Conservation (phyloP, 495 filamentous ascomycete species). For the Letharia columbiana region DNA sequence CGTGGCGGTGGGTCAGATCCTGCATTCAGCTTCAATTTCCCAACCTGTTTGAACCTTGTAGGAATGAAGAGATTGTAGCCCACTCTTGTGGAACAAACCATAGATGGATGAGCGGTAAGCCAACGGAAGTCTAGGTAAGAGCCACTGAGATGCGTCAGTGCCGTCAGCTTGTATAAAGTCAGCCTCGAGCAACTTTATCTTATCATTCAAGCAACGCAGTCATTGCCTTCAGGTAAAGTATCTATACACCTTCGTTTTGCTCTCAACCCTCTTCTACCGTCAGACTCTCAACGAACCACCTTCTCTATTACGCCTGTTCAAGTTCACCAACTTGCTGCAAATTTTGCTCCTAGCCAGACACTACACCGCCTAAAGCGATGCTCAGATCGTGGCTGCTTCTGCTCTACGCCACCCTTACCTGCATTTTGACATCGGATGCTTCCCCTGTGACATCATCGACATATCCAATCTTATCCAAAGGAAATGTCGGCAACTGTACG, state of each 20-base stretch:
- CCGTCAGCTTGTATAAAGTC: background rate
- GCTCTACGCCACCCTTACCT: background rate
- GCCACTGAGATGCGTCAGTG: background rate
- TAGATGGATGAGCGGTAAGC: background rate
- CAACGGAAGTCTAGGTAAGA: background rate
- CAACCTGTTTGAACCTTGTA: background rate
- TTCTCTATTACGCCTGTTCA: background rate
- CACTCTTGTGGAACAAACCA: background rate
- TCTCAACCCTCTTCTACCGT: background rate
- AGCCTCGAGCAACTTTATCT: background rate
- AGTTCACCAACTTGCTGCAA: background rate
- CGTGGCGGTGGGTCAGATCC: background rate
- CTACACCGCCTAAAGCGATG: background rate
- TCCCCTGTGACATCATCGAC: background rate
- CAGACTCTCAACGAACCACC: background rate
- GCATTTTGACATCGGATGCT: background rate
- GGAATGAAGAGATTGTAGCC: background rate
- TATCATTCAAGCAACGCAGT: background rate
- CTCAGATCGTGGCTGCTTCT: background rate
- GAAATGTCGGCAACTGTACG: background rate
- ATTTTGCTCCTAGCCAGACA: background rate
- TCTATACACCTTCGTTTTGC: background rate
- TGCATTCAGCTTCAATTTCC: background rate
- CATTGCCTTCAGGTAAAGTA: background rate
- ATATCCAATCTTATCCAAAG: background rate